These are phyloP conservation scores for Pyrenophora graminea DNA, from an alignment of 2,329 filamentous ascomycete species.

Conservation along the genomic window DNA sequence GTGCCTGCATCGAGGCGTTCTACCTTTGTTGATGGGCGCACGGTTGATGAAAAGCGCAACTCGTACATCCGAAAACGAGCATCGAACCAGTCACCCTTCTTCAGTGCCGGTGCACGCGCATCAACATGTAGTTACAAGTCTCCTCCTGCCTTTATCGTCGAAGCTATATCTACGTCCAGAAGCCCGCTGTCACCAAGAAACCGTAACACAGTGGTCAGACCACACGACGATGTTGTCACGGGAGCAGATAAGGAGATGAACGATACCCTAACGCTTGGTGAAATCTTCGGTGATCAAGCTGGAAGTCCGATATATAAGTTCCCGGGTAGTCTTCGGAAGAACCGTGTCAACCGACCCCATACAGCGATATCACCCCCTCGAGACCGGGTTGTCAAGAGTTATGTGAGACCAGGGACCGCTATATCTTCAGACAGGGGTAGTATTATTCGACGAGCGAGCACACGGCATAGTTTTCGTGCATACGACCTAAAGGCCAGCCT, in stretches of 20 bases:
- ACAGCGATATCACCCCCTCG: conserved; percentile 19
- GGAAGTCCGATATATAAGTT: conserved; percentile 16
- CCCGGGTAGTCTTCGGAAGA: conserved; percentile 32
- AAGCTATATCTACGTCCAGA: conserved; percentile 13
- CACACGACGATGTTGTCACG: conserved; percentile 22
- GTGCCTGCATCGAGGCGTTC: conserved; percentile 41
- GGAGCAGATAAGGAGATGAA: conserved; percentile 16
- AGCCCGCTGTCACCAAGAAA: conserved; percentile 11
- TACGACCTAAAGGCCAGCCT: conserved; percentile 30
- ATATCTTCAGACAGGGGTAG: conserved; percentile 6
- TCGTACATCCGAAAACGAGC: conserved; percentile 51
- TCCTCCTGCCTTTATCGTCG: conserved; percentile 23
- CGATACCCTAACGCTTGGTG: conserved; percentile 1
- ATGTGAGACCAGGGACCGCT: conserved; percentile 22
- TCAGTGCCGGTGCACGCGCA: conserved; percentile 42
- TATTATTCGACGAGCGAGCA: conserved; percentile 20
- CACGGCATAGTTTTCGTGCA: conserved; percentile 25
- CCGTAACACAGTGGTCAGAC: conserved; percentile 23
- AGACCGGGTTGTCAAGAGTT: conserved; percentile 20
- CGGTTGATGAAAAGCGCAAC: conserved; percentile 48
- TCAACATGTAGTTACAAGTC: conserved; percentile 38
- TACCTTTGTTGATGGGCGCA: conserved; percentile 43
- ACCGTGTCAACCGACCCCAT: conserved; percentile 17
- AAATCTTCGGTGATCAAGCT: conserved; percentile 18
- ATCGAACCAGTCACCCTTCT: conserved; percentile 46